Evolutionary conservation across 768 basidiomycete species (phyloP), one percentile per base, ranked within the genome.

Genomic region (Erythrobasidium yunnanense): DNA sequence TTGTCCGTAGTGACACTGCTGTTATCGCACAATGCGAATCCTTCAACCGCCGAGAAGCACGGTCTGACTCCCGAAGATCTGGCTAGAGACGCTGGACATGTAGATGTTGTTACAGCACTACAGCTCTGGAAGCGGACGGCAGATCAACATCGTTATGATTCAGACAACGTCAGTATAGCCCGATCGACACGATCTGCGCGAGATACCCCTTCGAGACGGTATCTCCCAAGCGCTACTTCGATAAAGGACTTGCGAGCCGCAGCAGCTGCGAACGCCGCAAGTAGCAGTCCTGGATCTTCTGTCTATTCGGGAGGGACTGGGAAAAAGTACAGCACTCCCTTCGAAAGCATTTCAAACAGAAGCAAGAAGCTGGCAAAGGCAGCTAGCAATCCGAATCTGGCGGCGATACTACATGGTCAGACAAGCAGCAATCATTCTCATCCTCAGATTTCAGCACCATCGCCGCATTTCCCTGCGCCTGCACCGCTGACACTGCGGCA

Each of bases 21-120:
- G 46, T 84, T 99, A 38, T 82, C 85, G 18, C 84, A 84, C 69
- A 91, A 91, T 52, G 95, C 93, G 6, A 81, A 83, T 66, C 83
- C 90, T 22, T 81, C 86, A 75, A 83, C 84, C 47, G 75, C 85
- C 4, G 93, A 99, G 78, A 99, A 97, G 75, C 86, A 90, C 77
- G 90, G 90, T 3, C 79, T 89, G 68, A 92, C 88, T 1, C 87
- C 93, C 22, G 66, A 66, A 47, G 66, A 66, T 35, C 55, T 66
- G 34, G 66, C 66, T 1, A 34, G 13, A 58, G 55, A 51, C 68
- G 60, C 32, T 72, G 22, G 55, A 68, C 63, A 73, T 68, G 34
- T 54, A 5, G 30, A 49, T 42, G 53, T 54, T 15, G 20, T 49
- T 17, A 33, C 68, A 23, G 63, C 50, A 2, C 35, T 69, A 29